Evolutionary conservation across 768 basidiomycete species (phyloP), one percentile per base, ranked within the genome.

Genomic region (Boletus eberwhitei): DNA sequence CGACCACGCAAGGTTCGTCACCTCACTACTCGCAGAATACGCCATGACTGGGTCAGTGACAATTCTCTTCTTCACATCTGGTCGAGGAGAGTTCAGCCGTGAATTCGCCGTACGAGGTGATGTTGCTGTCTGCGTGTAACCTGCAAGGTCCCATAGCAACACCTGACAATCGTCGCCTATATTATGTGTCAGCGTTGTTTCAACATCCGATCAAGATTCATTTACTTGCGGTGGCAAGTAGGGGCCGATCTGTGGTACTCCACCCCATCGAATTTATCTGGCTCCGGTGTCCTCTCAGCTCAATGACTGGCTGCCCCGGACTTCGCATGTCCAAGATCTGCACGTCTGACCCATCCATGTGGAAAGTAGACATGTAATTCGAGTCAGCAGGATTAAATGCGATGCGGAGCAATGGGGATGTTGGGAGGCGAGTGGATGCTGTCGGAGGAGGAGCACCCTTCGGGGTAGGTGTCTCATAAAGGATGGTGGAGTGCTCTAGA

Each of bases 271-370:
- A 89, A 62, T 94, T 93, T 43, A 98, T 81, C 53, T 86, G 83
- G 29, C 81, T 84, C 50, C 85, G 81, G 67, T 98, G 96, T 17
- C 83, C 93, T 58, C 83, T 81, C 19, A 98, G 75, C 71, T 98
- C 95, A 65, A 94, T 88, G 17, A 98, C 94, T 0, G 97, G 94
- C 57, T 90, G 86, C 2, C 97, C 97, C 2, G 97, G 97, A 71
- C 87, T 90, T 49, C 97, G 84, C 91, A 98, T 98, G 65, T 99
- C 97, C 58, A 99, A 76, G 26, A 99, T 91, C 68, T 97, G 90
- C 4, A 97, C 80, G 64, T 94, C 90, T 19, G 79, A 71, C 46
- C 91, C 90, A 65, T 97, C 94, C 80, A 93, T 88, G 64, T 98
- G 96, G 72, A 98, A 97, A 2, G 94, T 96, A 13, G 93, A 91